Conservation (phyloP, 305 asterid genomes). For the Fraxinus paxiana region DNA sequence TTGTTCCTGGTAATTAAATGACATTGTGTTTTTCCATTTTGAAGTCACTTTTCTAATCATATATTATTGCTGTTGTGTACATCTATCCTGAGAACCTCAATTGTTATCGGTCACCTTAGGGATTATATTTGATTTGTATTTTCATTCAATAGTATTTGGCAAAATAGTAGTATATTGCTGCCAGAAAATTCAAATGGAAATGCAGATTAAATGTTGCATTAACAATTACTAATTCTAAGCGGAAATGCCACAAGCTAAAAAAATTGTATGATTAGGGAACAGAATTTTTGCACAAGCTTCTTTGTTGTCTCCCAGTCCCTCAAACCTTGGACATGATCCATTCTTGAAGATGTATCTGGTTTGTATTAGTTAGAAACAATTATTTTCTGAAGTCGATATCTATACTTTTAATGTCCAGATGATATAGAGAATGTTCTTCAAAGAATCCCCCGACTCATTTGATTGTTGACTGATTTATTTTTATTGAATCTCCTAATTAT, state of each 20-base stretch:
- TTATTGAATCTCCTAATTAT: constrained; percentile 3
- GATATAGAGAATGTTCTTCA: neutral
- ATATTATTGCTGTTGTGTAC: neutral
- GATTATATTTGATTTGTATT: neutral
- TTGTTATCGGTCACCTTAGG: neutral
- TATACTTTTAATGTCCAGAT: neutral
- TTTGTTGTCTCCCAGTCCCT: constrained; percentile 1
- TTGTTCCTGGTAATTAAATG: constrained; percentile 77
- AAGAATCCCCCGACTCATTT: neutral
- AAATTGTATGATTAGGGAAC: constrained; percentile 9
- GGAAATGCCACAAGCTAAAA: neutral
- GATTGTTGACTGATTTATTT: neutral
- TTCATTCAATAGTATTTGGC: neutral
- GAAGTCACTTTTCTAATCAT: neutral
- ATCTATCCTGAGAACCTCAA: neutral
- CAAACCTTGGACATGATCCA: neutral
- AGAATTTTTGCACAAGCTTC: constrained; percentile 1
- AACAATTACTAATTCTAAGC: neutral
- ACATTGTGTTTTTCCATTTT: neutral
- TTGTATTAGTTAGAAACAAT: neutral
- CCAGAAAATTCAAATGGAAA: constrained; percentile 6
- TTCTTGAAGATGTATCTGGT: constrained; percentile 5
- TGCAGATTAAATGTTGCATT: neutral
- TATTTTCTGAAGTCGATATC: neutral
- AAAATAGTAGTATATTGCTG: constrained; percentile 1